Percentiles rank a stretch among this genome's conserved stretches.
These are phyloP conservation scores for Plasmodium gallinaceum DNA, from an alignment of 169 alveolate species.

Conservation along the genomic window DNA sequence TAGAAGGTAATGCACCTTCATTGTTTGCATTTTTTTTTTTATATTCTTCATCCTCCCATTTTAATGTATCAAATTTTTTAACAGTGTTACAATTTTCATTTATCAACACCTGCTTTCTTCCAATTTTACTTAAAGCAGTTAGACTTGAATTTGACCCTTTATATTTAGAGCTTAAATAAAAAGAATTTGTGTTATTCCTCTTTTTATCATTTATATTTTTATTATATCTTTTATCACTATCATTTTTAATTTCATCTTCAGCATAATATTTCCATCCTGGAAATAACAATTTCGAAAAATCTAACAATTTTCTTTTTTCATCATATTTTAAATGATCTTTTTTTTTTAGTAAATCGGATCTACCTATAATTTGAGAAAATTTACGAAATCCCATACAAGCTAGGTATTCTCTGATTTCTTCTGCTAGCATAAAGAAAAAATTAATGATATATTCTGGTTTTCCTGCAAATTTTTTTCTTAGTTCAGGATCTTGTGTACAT, in stretches of 20 bases:
- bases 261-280: constrained; percentile 80
- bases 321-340: constrained; percentile 73
- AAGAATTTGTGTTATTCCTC: not conserved
- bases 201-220: constrained; percentile 18
- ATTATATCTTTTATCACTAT: not conserved
- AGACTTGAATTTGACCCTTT: not conserved
- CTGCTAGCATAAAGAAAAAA: constrained; percentile 84
- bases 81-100: constrained; percentile 47
- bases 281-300: constrained; percentile 64
- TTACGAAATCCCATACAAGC: constrained; percentile 83
- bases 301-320: constrained; percentile 67
- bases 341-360: constrained; percentile 75
- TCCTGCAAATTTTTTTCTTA: constrained; percentile 86
- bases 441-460: constrained; percentile 87
- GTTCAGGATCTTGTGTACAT: constrained; percentile 88
- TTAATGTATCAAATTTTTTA: constrained; percentile 6
- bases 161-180: constrained; percentile 14
- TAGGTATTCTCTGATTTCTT: constrained; percentile 84
- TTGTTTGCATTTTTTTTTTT: not conserved
- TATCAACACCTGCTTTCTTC: constrained; percentile 48
- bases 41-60: not conserved
- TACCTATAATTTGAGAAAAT: constrained; percentile 76
- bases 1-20: not conserved
- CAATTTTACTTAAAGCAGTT: constrained; percentile 8
- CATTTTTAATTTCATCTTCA: constrained; percentile 63